Base-by-base conservation (phyloP, 139 green algal genomes). In the Limnomonas spitsbergensis region DNA sequence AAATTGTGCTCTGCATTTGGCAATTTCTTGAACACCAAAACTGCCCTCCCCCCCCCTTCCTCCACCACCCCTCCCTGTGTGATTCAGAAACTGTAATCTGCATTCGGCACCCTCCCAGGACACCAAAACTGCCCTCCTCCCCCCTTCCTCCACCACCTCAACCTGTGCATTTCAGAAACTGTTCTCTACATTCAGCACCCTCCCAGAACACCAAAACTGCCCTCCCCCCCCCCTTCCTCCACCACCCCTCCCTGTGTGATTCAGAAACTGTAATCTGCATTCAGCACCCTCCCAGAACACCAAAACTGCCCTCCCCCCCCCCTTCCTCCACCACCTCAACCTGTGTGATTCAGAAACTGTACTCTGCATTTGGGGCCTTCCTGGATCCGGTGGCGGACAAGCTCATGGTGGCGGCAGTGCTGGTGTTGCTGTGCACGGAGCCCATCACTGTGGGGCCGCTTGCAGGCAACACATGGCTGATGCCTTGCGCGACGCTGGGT, bases 321-420 rank as follows among this genome's bases (percentile, higher is more conserved):
- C 20, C 61, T 38, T 38, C 61, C 61, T 32, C 61, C n/a, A n/a
- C n/a, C n/a, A n/a, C n/a, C n/a, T n/a, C n/a, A n/a, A n/a, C n/a
- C n/a, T n/a, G n/a, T n/a, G n/a, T 61, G 47, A 14, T 61, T 6
- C 87, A 95, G 87, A 90, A 92, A 31, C 52, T 84, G 0, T 87
- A 81, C 2, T 89, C 90, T 0, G 78, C 86, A 2, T 99, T 99
- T 86, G 96, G 96, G 4, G 95, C 95, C 0, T 99, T 99, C 76
- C 88, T 99, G 9, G 96, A 99, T 84, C 96, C 96, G 0, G 96
- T 99, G 38, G 95, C 95, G 3, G 96, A 99, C 86, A 99, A 99
- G 88, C 88, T 97, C 40, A 98, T 96, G 94, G 95, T 99, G 6
- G 86, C 89, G 40, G 88, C 94, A 38, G 84, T 90, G 26, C 86